Evolutionary conservation across 306 rosid species (phyloP).

Genomic region (Cercis canadensis): DNA sequence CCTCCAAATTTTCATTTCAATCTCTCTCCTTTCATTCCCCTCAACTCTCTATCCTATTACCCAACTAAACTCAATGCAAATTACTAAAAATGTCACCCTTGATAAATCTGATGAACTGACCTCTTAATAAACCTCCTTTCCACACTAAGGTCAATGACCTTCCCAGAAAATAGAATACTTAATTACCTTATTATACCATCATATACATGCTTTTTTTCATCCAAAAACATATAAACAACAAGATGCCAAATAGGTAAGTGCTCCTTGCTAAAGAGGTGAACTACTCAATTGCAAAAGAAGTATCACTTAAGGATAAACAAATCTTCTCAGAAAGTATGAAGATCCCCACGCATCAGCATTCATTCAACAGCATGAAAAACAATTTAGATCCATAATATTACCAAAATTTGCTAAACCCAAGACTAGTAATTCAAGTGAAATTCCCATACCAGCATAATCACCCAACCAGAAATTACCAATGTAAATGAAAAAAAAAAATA

Average conservation of each 20-base stretch:
- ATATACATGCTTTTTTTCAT: slow-evolving; percentile 20
- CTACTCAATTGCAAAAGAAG: slow-evolving; percentile 17
- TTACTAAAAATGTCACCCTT: not conserved
- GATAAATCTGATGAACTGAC: slow-evolving; percentile 16
- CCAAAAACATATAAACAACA: slow-evolving; percentile 1
- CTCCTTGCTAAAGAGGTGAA: slow-evolving; percentile 23
- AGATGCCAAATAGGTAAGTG: slow-evolving; percentile 21
- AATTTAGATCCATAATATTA: slow-evolving; percentile 55
- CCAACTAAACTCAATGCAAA: slow-evolving; percentile 12
- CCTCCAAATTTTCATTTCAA: slow-evolving; percentile 6
- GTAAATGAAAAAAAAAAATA: slow-evolving; percentile 3
- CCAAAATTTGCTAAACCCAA: slow-evolving; percentile 7
- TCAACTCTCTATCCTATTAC: slow-evolving; percentile 1
- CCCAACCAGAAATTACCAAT: slow-evolving; percentile 19
- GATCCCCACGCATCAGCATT: too few relatives aligned
- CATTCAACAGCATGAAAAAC: slow-evolving; percentile 37
- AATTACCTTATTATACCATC: slow-evolving; percentile 1
- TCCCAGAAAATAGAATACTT: slow-evolving; percentile 12
- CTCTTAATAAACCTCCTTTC: slow-evolving; percentile 18
- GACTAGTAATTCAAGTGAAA: not conserved
- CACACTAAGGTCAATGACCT: slow-evolving; percentile 21
- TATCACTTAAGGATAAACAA: too few relatives aligned
- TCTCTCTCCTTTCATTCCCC: not conserved
- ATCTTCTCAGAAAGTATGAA: too few relatives aligned
- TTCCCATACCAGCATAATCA: slow-evolving; percentile 17